These are phyloP conservation scores for Aureobasidium sp. DNA, from an alignment of 2,329 filamentous ascomycete genomes.

Conservation along the genomic window DNA sequence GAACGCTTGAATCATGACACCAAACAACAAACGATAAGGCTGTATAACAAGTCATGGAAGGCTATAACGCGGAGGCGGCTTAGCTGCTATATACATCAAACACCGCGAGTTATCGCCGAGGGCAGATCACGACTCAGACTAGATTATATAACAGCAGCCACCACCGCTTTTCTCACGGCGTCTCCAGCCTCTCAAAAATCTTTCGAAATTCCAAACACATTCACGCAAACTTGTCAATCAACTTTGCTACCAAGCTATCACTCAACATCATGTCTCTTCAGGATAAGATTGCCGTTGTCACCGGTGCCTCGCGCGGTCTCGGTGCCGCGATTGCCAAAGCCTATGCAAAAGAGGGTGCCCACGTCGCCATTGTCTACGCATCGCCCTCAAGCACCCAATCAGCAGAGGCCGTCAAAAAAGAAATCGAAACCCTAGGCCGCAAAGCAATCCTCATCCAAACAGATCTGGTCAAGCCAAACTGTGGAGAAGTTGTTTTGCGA, in stretches of 20 bases:
- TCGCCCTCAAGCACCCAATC: slow-evolving; percentile 41
- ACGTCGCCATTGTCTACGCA: slow-evolving; percentile 49
- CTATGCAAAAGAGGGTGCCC: slow-evolving; percentile 36
- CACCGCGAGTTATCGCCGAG: not conserved
- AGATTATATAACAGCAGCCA: not conserved
- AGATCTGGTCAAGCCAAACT: slow-evolving; percentile 43
- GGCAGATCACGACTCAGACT: not conserved
- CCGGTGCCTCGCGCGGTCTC: slow-evolving; percentile 36
- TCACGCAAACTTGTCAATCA: not conserved
- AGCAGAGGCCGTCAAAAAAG: slow-evolving; percentile 47
- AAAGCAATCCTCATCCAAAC: slow-evolving; percentile 50
- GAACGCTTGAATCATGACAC: not conserved
- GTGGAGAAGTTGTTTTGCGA: slow-evolving; percentile 45
- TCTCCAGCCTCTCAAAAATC: not conserved
- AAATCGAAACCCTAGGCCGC: slow-evolving; percentile 30
- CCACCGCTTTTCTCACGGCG: not conserved
- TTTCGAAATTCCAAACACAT: not conserved
- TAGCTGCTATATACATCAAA: slow-evolving; percentile 33
- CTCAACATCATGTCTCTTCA: slow-evolving; percentile 7
- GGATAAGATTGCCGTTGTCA: slow-evolving; percentile 32
- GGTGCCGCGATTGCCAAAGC: slow-evolving; percentile 33
- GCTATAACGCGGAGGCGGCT: not conserved
- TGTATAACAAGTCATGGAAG: not conserved
- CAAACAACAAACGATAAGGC: not conserved
- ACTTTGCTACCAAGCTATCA: too few species aligned